A percentile compares a stretch with the other conserved stretches of the same genome.
phyloP scores from a whole-genome alignment of 495 filamentous ascomycete genomes.

The Aspergillus panamensis region DNA sequence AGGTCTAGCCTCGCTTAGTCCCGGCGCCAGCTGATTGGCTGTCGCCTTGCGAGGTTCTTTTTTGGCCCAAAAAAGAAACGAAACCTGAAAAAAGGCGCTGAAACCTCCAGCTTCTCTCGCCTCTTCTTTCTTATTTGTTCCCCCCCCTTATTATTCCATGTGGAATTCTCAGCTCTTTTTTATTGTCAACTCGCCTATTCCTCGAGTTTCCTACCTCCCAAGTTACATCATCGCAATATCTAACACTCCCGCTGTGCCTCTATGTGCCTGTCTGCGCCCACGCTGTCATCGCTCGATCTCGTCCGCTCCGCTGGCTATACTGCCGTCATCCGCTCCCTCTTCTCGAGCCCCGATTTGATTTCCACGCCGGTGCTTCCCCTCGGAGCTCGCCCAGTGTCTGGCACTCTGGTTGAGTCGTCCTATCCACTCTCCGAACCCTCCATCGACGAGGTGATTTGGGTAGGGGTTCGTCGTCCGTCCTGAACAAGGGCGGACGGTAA shows the following conservation, averaged over 20 bases:
- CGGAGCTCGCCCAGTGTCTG: constrained; percentile 18
- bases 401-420: constrained; percentile 17
- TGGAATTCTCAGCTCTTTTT: neutral
- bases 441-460: constrained; percentile 43
- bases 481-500: constrained; percentile 60
- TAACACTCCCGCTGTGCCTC: constrained; percentile 28
- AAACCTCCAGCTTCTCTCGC: neutral
- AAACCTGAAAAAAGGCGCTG: constrained; percentile 1
- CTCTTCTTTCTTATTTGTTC: constrained; percentile 7
- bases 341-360: constrained; percentile 18
- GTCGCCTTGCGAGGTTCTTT: neutral
- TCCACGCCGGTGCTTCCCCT: constrained; percentile 9
- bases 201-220: constrained; percentile 12
- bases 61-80: neutral
- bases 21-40: constrained; percentile 24
- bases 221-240: neutral
- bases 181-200: constrained; percentile 2
- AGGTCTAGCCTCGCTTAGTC: constrained; percentile 23
- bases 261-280: constrained; percentile 40
- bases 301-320: constrained; percentile 32
- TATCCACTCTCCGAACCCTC: constrained; percentile 24
- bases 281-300: constrained; percentile 33
- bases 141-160: neutral
- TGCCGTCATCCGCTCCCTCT: constrained; percentile 19
- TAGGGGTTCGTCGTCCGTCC: constrained; percentile 57